Evolutionary conservation across 2,329 filamentous ascomycete species (phyloP), one percentile per base, ranked within the genome.

Genomic region (Daldinia eschscholtzii): DNA sequence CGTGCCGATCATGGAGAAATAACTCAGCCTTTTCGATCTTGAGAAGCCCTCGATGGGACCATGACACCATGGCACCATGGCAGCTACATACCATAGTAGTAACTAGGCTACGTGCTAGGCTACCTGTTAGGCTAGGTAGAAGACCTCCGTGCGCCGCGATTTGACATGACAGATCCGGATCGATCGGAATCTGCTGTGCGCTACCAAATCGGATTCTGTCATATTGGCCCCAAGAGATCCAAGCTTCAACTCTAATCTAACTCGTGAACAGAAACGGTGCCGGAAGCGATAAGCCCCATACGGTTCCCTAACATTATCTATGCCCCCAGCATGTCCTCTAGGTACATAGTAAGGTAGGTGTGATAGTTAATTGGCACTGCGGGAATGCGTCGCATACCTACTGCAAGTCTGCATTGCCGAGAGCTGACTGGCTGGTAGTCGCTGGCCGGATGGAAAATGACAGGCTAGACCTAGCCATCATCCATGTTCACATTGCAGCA

Each of bases 111-210:
- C 61, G 67, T 12, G 42, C 37, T 52, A 52, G 41, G 41, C n/a
- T 42, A 20, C n/a, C 18, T 18, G 41, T 15, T 39, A 39, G 9
- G 35, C 26, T 33, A 52, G 46, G 46, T 52, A 52, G 26, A 9
- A 52, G 28, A 33, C 52, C 28, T 57, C 64, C 57, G 59, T 39
- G 55, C 63, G 62, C 65, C 65, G 63, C 61, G 44, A 62, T 64
- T 67, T 18, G 61, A 65, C 39, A 66, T 50, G 57, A 52, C 39
- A 69, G 70, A 72, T 69, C 70, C 70, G 71, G 71, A 68, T 73
- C 71, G 71, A 73, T 73, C 71, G 71, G 71, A 67, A 70, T 65
- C 66, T 71, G 52, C 61, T 66, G 60, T 68, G 60, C 61, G 53
- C 56, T 57, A 65, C 60, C 56, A 64, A 64, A 64, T 70, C 68